Base-by-base conservation (phyloP, 768 basidiomycete species). In the Kwoniella sp. region DNA sequence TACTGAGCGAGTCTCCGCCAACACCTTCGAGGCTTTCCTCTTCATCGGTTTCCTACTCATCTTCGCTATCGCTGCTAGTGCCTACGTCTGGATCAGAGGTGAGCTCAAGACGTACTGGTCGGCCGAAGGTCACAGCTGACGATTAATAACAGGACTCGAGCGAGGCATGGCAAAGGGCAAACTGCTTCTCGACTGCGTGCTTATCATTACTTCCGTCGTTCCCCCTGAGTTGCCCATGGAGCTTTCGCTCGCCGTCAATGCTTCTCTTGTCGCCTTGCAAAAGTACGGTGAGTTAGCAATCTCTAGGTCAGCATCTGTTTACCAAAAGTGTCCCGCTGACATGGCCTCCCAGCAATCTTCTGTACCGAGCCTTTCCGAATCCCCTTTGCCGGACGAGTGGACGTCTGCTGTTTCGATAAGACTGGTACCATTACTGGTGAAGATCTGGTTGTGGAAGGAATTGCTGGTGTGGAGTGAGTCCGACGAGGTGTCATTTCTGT, bases 281-380 rank as follows among this genome's bases (percentile, higher is more conserved):
- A 99, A 96, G 81, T 93, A 84, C 77, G 89, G 93, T 94, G 69
- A 20, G 89, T 1, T 4, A 8, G 22, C 34, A 29, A 55, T 25
- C 37, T 26, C 17, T 15, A 23, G 26, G 4, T 26, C 34, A 11
- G 31, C 37, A 26, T 12, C 12, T n/a, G n/a, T 22, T 13, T n/a
- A n/a, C n/a, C n/a, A n/a, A n/a, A n/a, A 37, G 13, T 37, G 3
- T 11, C 51, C 51, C 8, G 25, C 51, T 53, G 47, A 9, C 20
- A 13, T 13, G 53, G 26, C 30, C 26, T 29, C 22, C 5, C 68
- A 96, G 95, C 95, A 7, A 99, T 98, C 65, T 99, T 94, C 83
- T 98, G 96, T 79, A 99, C 96, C 20, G 96, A 99, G 75, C 96
- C 96, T 0, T 98, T 99, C 87, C 87, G 96, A 23, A 99, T 98